Evolutionary conservation across 257 asterid genomes (phyloP).

Genomic region (Lycium ferocissimum): DNA sequence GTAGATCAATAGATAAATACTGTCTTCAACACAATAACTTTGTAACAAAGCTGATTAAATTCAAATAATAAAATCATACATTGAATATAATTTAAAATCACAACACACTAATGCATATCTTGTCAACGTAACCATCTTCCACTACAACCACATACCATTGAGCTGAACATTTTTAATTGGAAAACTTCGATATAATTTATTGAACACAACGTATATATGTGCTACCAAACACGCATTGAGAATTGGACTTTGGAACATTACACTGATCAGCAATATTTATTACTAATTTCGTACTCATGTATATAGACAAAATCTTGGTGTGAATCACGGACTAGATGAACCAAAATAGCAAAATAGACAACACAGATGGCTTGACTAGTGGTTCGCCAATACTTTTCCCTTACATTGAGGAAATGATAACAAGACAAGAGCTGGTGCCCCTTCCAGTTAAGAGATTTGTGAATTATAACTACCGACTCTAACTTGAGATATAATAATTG

Average conservation of each 20-base stretch:
- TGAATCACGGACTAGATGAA: conserved; percentile 19
- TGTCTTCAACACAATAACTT: neutral
- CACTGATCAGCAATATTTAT: neutral
- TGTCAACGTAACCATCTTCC: neutral
- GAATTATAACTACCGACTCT: neutral
- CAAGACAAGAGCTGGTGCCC: neutral
- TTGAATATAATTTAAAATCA: neutral
- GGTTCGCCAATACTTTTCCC: neutral
- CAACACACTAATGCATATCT: neutral
- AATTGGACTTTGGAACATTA: conserved; percentile 12
- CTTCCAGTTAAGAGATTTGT: neutral
- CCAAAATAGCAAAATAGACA: neutral
- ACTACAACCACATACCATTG: neutral
- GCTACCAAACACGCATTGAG: neutral
- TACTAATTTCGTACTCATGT: neutral
- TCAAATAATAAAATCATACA: neutral
- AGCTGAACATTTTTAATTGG: neutral
- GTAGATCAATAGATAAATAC: neutral
- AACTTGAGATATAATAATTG: neutral
- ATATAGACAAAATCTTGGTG: neutral
- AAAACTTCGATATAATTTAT: neutral
- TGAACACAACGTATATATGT: neutral
- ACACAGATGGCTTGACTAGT: neutral
- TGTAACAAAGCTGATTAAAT: neutral
- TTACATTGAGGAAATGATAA: conserved; percentile 3